A percentile compares a stretch with the other conserved stretches of the same genome.
phyloP scores from a whole-genome alignment of 768 basidiomycete genomes.

The Boletus sp. region DNA sequence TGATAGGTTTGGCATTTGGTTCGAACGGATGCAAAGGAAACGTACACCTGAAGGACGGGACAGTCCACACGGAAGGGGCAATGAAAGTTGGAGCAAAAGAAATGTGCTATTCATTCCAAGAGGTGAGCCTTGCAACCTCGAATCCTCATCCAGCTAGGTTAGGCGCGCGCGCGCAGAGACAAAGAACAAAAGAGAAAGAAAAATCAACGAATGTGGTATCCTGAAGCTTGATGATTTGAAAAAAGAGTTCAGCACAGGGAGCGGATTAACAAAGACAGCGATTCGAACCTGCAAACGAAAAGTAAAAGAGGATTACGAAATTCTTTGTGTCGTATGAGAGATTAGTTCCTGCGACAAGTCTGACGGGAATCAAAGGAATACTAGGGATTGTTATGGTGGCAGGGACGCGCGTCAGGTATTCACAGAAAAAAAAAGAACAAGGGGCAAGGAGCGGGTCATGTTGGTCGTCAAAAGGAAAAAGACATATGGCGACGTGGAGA shows the following conservation, averaged over 20 bases:
- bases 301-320: constrained; percentile 17
- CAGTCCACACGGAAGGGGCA: not conserved
- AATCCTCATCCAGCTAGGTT: not conserved
- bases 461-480: constrained; percentile 10
- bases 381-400: constrained; percentile 11
- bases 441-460: not conserved
- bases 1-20: no score
- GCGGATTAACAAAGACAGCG: not conserved
- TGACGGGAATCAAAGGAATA: constrained; percentile 11
- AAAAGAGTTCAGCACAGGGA: not conserved
- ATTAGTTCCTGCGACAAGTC: constrained; percentile 24
- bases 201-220: constrained; percentile 21
- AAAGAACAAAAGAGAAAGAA: not conserved
- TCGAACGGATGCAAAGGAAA: no score
- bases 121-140: not conserved
- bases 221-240: not conserved
- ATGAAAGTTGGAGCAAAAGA: not conserved
- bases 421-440: constrained; percentile 2
- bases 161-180: not conserved
- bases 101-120: not conserved
- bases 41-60: not conserved
- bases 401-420: constrained; percentile 7
- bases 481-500: not conserved
- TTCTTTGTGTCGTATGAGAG: constrained; percentile 16
- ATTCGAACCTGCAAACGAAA: not conserved